Conservation (phyloP, 192 early-diverging fungal genomes). For the Linnemannia schmuckeri region DNA sequence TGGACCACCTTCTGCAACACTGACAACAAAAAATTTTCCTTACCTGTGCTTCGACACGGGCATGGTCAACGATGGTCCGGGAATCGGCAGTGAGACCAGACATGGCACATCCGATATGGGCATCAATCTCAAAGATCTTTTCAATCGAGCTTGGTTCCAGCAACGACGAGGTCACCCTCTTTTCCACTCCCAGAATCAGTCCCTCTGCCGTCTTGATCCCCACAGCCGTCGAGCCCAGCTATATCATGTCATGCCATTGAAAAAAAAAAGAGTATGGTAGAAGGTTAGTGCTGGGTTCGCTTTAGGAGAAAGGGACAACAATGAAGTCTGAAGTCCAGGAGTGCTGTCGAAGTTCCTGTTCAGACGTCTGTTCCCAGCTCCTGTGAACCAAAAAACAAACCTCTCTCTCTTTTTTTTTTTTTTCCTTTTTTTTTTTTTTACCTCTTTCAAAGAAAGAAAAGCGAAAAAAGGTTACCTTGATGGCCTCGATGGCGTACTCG, state of each 20-base stretch:
- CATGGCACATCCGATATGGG: slow-evolving; percentile 96
- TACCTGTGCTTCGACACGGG: slow-evolving; percentile 94
- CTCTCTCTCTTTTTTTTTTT: too few species aligned
- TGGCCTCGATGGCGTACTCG: slow-evolving; percentile 99
- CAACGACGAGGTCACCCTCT: slow-evolving; percentile 93
- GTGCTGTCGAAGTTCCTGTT: too few species aligned
- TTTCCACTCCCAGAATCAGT: slow-evolving; percentile 96
- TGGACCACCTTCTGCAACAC: neutral
- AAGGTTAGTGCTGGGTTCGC: neutral
- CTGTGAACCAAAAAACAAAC: neutral
- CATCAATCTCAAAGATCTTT: slow-evolving; percentile 98
- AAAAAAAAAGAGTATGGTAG: neutral
- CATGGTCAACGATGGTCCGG: slow-evolving; percentile 98
- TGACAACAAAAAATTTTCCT: neutral
- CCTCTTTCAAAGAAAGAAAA: neutral
- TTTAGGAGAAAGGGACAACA: neutral
- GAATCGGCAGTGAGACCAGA: slow-evolving; percentile 97
- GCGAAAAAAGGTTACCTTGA: slow-evolving; percentile 80
- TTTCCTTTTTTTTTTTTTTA: too few species aligned
- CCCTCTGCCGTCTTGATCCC: slow-evolving; percentile 97
- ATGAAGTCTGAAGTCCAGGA: neutral
- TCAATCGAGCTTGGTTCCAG: slow-evolving; percentile 96
- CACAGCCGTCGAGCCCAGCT: slow-evolving; percentile 97
- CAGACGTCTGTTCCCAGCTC: too few species aligned
- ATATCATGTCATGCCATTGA: neutral